Percentiles rank a stretch among this genome's conserved stretches.
Evolutionary conservation across 768 basidiomycete species (phyloP).

Genomic region (Arthromyces matolae): DNA sequence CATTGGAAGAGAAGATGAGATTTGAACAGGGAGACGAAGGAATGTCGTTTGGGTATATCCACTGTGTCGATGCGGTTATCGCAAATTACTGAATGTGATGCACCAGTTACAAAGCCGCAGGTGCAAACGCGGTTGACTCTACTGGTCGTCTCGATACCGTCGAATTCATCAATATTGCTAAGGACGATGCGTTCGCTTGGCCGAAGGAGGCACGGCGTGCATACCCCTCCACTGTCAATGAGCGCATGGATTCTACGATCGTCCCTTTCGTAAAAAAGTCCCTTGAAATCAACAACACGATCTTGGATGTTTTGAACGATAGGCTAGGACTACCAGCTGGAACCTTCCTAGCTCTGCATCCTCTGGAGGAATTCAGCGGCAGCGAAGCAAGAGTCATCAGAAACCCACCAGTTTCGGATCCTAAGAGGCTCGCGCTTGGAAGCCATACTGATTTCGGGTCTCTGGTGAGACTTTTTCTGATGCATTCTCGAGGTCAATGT

Average conservation of each 20-base stretch:
- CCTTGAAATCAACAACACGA: conserved; percentile 47
- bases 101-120: conserved; percentile 55
- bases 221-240: conserved; percentile 40
- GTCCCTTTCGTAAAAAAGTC: conserved; percentile 56
- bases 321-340: conserved; percentile 51
- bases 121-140: conserved; percentile 59
- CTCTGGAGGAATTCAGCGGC: conserved; percentile 43
- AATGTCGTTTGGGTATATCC: conserved; percentile 33
- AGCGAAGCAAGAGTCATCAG: conserved; percentile 56
- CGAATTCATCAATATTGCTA: conserved; percentile 65
- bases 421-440: conserved; percentile 35
- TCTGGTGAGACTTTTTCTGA: conserved; percentile 36
- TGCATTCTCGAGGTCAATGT: conserved; percentile 28
- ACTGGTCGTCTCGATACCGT: conserved; percentile 51
- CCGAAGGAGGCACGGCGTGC: conserved; percentile 48
- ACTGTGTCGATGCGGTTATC: too few species aligned
- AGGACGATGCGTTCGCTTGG: conserved; percentile 64
- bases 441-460: conserved; percentile 74
- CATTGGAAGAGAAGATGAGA: conserved; percentile 53
- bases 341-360: conserved; percentile 41
- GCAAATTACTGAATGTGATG: too few species aligned
- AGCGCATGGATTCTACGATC: conserved; percentile 47
- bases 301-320: conserved; percentile 56
- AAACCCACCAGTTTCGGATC: conserved; percentile 41
- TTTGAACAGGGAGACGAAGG: conserved; percentile 55